Evolutionary conservation across 177 flowering plant species (phyloP).

Genomic region (Vitis hybrid): DNA sequence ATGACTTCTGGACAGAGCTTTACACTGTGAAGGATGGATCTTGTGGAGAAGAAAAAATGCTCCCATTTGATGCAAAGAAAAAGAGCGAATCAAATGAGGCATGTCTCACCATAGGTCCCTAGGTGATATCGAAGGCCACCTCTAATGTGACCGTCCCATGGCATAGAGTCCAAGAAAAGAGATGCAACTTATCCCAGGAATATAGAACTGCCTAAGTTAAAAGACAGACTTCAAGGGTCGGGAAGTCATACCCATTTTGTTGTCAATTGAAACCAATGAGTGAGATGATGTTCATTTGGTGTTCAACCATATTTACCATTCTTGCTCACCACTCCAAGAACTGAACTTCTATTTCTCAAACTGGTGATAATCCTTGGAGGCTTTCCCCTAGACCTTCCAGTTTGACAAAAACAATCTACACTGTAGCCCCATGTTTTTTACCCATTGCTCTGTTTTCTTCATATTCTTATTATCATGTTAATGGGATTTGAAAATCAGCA

Average conservation of each 20-base stretch:
- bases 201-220: too few relatives aligned
- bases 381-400: not conserved
- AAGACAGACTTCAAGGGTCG: too few relatives aligned
- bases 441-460: not conserved
- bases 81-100: not conserved
- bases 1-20: not conserved
- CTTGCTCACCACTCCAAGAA: too few relatives aligned
- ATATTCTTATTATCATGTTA: not conserved
- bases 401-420: not conserved
- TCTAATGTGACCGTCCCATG: not conserved
- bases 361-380: not conserved
- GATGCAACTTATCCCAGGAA: not conserved
- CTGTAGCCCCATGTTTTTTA: not conserved
- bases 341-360: too few relatives aligned
- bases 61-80: not conserved
- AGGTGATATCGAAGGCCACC: not conserved
- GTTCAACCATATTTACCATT: too few relatives aligned
- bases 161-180: not conserved
- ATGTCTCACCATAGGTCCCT: not conserved
- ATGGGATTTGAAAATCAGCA: not conserved
- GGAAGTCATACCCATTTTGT: too few relatives aligned
- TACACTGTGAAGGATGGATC: not conserved
- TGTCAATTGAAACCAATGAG: too few relatives aligned
- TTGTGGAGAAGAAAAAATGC: too few relatives aligned
- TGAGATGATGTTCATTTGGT: too few relatives aligned